These are phyloP conservation scores for Cladosporium sphaerospermum DNA, from an alignment of 2,329 filamentous ascomycete genomes.

Conservation along the genomic window DNA sequence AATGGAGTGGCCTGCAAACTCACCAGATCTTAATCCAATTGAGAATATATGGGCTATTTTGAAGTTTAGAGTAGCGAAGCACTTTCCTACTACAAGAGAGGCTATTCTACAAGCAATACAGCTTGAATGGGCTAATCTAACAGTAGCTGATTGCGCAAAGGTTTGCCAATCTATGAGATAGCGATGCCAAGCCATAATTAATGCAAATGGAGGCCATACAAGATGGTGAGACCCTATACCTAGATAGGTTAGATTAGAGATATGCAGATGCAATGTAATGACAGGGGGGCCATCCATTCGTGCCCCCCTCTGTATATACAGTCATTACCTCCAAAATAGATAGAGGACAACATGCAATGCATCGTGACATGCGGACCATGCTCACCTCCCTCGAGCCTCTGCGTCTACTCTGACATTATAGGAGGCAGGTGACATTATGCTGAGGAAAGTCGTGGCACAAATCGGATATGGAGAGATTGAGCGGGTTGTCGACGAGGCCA, in stretches of 20 bases:
- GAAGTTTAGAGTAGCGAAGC: neutral
- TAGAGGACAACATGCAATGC: no score
- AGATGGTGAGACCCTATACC: neutral
- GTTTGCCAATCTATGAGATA: neutral
- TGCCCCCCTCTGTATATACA: no score
- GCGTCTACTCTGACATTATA: no score
- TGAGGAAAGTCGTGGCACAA: conserved; percentile 46
- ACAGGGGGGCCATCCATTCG: no score
- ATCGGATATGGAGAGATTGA: conserved; percentile 43
- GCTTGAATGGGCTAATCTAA: neutral
- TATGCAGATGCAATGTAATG: neutral
- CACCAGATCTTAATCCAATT: neutral
- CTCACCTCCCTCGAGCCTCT: no score
- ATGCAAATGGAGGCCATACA: neutral
- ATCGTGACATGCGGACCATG: no score
- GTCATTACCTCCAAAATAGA: no score
- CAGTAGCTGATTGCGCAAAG: neutral
- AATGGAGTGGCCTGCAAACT: neutral
- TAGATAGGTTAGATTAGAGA: neutral
- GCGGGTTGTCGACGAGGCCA: conserved; percentile 41
- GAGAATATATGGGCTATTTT: neutral
- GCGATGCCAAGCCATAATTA: neutral
- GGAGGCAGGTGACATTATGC: conserved; percentile 48
- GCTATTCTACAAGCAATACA: neutral
- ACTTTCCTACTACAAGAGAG: neutral